Conservation (phyloP, 352 stramenopile species). For the Phytophthora sp. region DNA sequence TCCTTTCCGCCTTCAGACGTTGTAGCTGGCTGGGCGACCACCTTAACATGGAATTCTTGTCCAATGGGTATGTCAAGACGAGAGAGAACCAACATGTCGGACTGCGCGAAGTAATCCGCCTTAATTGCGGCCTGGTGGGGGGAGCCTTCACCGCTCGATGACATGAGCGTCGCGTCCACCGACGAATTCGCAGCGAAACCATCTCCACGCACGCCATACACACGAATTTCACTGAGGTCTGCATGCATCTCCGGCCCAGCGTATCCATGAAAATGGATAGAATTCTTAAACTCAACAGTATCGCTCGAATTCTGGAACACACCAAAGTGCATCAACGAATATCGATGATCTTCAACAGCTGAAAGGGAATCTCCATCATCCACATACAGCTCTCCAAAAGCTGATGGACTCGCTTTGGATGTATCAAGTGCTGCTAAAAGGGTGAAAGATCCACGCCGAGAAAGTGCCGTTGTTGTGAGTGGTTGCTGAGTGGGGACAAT, state of each 20-base stretch:
- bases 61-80: slow-evolving; percentile 52
- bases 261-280: slow-evolving; percentile 51
- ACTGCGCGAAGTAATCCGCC: slow-evolving; percentile 72
- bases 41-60: slow-evolving; percentile 51
- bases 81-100: slow-evolving; percentile 64
- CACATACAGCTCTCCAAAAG: slow-evolving; percentile 72
- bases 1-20: slow-evolving; percentile 29
- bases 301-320: slow-evolving; percentile 45
- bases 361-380: slow-evolving; percentile 77
- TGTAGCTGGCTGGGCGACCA: slow-evolving; percentile 34
- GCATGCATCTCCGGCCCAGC: slow-evolving; percentile 73
- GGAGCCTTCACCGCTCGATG: slow-evolving; percentile 12
- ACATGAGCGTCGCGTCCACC: slow-evolving; percentile 38
- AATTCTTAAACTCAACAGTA: slow-evolving; percentile 49
- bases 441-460: slow-evolving; percentile 57
- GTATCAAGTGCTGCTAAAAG: slow-evolving; percentile 60
- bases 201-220: slow-evolving; percentile 59
- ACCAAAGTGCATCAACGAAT: slow-evolving; percentile 55
- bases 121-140: slow-evolving; percentile 32
- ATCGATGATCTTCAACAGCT: slow-evolving; percentile 62
- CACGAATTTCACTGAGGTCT: slow-evolving; percentile 52
- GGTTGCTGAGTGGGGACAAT: slow-evolving; percentile 71
- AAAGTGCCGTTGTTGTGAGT: slow-evolving; percentile 60
- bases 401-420: slow-evolving; percentile 19
- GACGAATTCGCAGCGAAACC: slow-evolving; percentile 68